These are phyloP conservation scores for Colletotrichum simmondsii DNA, from an alignment of 2,329 filamentous ascomycete genomes.

Conservation along the genomic window DNA sequence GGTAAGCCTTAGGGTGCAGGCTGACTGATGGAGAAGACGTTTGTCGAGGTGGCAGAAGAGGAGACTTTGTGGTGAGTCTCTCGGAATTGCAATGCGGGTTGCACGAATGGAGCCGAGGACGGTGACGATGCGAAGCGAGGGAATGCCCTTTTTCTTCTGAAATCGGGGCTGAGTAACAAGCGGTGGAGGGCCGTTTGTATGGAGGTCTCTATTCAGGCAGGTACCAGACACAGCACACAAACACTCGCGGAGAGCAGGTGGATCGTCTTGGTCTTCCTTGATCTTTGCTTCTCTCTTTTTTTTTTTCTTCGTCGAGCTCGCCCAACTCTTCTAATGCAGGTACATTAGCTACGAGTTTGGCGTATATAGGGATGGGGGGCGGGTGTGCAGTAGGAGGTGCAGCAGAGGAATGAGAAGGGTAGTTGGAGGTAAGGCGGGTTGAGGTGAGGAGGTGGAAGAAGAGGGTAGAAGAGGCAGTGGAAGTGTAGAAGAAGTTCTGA, in stretches of 20 bases:
- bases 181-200: conserved; percentile 32
- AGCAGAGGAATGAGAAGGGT: conserved; percentile 15
- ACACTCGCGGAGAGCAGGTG: conserved; percentile 16
- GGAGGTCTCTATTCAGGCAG: conserved; percentile 22
- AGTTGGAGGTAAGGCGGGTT: not conserved
- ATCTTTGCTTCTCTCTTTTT: conserved; percentile 15
- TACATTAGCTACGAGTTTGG: conserved; percentile 34
- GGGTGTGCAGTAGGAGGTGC: conserved; percentile 22
- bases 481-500: conserved; percentile 28
- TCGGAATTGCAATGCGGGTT: conserved; percentile 12
- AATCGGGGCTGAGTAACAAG: conserved; percentile 29
- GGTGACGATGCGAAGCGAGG: conserved; percentile 32
- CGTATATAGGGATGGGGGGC: conserved; percentile 33
- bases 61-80: not conserved
- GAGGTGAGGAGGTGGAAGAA: conserved; percentile 14
- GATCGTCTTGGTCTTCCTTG: conserved; percentile 16
- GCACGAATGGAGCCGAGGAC: conserved; percentile 30
- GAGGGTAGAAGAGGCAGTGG: conserved; percentile 30
- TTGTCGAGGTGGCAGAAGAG: conserved; percentile 7
- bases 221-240: conserved; percentile 27
- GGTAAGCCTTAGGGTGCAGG: not conserved
- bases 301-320: conserved; percentile 30
- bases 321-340: conserved; percentile 36
- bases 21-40: not conserved
- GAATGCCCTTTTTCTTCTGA: conserved; percentile 29